Percentiles rank a stretch among this genome's conserved stretches.
phyloP scores from a whole-genome alignment of 495 filamentous ascomycete genomes.

The Penicillium canescens region DNA sequence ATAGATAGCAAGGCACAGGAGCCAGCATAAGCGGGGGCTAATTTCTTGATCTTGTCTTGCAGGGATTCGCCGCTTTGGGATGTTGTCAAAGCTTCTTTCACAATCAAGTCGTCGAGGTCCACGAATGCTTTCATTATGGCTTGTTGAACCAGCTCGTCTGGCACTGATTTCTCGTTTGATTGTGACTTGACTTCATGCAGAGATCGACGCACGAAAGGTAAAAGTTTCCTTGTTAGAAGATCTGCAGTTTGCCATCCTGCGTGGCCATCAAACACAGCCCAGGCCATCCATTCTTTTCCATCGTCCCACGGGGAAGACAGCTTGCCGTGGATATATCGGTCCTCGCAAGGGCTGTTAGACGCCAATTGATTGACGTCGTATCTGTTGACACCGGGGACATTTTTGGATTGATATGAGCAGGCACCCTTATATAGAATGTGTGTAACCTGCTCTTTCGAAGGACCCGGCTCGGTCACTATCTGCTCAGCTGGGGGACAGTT shows the following conservation, averaged over 20 bases:
- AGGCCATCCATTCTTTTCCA: conserved; percentile 45
- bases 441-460: conserved; percentile 26
- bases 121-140: conserved; percentile 50
- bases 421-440: conserved; percentile 25
- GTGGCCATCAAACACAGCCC: conserved; percentile 54
- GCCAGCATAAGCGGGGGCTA: conserved; percentile 51
- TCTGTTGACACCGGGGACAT: conserved; percentile 32
- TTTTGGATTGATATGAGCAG: conserved; percentile 29
- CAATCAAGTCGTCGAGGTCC: conserved; percentile 50
- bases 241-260: conserved; percentile 45
- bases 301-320: conserved; percentile 39
- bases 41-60: conserved; percentile 30
- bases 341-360: conserved; percentile 50
- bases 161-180: conserved; percentile 1
- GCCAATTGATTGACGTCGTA: conserved; percentile 49
- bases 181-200: conserved; percentile 24
- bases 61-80: conserved; percentile 22
- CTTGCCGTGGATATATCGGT: conserved; percentile 45
- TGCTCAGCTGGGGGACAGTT: conserved; percentile 14
- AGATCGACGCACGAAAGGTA: conserved; percentile 40
- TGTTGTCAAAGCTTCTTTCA: conserved; percentile 38
- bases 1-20: conserved; percentile 61
- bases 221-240: conserved; percentile 37
- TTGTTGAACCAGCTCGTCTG: conserved; percentile 33
- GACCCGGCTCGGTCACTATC: conserved; percentile 10